Conservation (phyloP, 2,329 filamentous ascomycete genomes). For the Akanthomyces lecanii region DNA sequence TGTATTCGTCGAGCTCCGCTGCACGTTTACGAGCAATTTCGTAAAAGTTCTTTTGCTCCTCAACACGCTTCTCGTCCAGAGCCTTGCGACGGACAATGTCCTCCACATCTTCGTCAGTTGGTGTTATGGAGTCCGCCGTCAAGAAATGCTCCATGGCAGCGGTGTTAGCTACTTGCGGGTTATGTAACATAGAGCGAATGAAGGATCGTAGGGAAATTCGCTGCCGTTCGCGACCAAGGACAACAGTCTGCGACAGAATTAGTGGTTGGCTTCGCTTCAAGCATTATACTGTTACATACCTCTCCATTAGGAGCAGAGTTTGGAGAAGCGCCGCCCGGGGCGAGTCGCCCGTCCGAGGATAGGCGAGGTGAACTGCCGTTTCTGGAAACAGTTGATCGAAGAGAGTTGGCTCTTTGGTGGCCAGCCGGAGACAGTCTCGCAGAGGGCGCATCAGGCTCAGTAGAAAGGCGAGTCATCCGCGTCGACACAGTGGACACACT, state of each 20-base stretch:
- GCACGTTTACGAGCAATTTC: conserved; percentile 89
- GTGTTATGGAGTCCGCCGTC: conserved; percentile 63
- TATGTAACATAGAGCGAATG: conserved; percentile 78
- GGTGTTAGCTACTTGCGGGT: conserved; percentile 77
- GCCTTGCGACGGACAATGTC: conserved; percentile 77
- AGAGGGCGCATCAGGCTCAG: conserved; percentile 25
- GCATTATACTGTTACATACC: conserved; percentile 1
- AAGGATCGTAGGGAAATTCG: conserved; percentile 88
- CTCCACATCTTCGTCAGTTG: conserved; percentile 75
- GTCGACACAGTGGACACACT: conserved; percentile 80
- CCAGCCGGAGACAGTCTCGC: conserved; percentile 24
- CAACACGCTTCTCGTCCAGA: conserved; percentile 81
- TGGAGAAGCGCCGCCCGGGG: conserved; percentile 22
- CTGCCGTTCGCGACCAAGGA: conserved; percentile 81
- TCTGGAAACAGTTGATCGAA: conserved; percentile 28
- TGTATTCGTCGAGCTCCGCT: conserved; percentile 91
- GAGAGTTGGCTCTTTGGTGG: conserved; percentile 23
- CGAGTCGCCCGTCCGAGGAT: conserved; percentile 30
- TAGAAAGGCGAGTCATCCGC: conserved; percentile 43
- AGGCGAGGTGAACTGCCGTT: conserved; percentile 27
- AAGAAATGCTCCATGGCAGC: conserved; percentile 83
- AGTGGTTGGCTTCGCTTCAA: neutral
- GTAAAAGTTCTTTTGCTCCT: conserved; percentile 92
- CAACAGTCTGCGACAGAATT: conserved; percentile 41
- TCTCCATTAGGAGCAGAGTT: conserved; percentile 25